These are phyloP conservation scores for Ambispora gerdemannii DNA, from an alignment of 192 early-diverging fungal species.

Conservation along the genomic window DNA sequence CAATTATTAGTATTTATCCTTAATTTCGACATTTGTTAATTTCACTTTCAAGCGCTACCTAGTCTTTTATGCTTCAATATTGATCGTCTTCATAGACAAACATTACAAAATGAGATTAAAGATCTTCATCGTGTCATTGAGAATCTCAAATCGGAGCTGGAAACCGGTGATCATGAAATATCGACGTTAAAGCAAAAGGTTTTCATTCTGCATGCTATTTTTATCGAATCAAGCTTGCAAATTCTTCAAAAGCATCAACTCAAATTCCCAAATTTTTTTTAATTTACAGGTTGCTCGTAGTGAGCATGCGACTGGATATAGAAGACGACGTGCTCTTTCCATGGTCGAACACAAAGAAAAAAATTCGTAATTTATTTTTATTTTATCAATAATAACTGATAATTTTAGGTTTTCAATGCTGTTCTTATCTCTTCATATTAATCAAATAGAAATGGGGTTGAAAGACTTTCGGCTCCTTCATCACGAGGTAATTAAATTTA, in stretches of 20 bases:
- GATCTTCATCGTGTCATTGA: constrained; percentile 35
- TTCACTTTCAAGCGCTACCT: constrained; percentile 44
- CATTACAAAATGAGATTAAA: constrained; percentile 40
- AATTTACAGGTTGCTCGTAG: constrained; percentile 5
- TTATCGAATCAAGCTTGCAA: neutral
- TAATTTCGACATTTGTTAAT: neutral
- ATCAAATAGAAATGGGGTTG: neutral
- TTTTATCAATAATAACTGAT: neutral
- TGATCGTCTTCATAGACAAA: constrained; percentile 45
- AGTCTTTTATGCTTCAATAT: constrained; percentile 55
- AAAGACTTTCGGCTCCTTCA: neutral
- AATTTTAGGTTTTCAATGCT: too few species aligned
- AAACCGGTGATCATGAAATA: constrained; percentile 39
- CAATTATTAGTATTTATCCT: constrained; percentile 7
- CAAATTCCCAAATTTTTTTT: neutral
- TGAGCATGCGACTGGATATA: neutral
- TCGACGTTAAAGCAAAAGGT: constrained; percentile 38
- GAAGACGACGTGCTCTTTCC: neutral
- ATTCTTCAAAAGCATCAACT: neutral
- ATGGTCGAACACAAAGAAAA: neutral
- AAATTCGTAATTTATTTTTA: neutral
- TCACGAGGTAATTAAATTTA: neutral
- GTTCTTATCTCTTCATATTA: too few species aligned
- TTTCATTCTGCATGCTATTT: neutral
- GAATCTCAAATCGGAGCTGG: neutral